These are phyloP conservation scores for Podaxis sp. DNA, from an alignment of 768 basidiomycete genomes.

Conservation along the genomic window DNA sequence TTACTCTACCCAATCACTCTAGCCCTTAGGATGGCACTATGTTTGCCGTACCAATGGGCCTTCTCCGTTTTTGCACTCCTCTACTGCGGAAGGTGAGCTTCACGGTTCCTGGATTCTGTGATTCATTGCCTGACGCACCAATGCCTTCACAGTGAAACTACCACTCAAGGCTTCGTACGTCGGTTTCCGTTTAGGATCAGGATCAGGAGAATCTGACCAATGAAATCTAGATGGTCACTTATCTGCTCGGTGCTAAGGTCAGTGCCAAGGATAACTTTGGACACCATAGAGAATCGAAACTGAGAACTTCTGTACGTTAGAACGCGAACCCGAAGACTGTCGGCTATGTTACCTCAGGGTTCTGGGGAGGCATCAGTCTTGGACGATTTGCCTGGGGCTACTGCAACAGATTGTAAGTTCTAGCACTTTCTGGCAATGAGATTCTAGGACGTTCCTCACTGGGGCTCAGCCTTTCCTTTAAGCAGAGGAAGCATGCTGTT, in stretches of 20 bases:
- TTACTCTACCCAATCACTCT: neutral
- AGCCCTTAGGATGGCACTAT: slow-evolving; percentile 41
- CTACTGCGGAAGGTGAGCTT: slow-evolving; percentile 48
- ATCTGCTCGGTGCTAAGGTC: slow-evolving; percentile 45
- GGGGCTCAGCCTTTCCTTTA: slow-evolving; percentile 38
- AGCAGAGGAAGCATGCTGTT: slow-evolving; percentile 41
- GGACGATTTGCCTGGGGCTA: slow-evolving; percentile 52
- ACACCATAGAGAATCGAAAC: neutral
- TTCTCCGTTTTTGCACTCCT: slow-evolving; percentile 40
- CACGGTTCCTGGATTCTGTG: neutral
- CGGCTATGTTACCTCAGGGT: slow-evolving; percentile 57
- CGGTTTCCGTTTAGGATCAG: slow-evolving; percentile 1
- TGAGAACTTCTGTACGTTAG: slow-evolving; percentile 20
- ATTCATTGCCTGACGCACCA: neutral
- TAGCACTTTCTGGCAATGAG: neutral
- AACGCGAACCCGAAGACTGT: slow-evolving; percentile 48
- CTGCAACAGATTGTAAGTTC: slow-evolving; percentile 36
- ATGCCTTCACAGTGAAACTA: slow-evolving; percentile 38
- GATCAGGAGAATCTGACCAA: neutral
- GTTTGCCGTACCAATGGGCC: slow-evolving; percentile 46
- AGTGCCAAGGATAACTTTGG: slow-evolving; percentile 13
- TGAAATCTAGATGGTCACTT: slow-evolving; percentile 46
- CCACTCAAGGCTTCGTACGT: slow-evolving; percentile 52
- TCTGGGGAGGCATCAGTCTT: slow-evolving; percentile 54
- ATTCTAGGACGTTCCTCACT: neutral